These are phyloP conservation scores for Infundibulicybe gibba DNA, from an alignment of 768 basidiomycete species.

Conservation along the genomic window DNA sequence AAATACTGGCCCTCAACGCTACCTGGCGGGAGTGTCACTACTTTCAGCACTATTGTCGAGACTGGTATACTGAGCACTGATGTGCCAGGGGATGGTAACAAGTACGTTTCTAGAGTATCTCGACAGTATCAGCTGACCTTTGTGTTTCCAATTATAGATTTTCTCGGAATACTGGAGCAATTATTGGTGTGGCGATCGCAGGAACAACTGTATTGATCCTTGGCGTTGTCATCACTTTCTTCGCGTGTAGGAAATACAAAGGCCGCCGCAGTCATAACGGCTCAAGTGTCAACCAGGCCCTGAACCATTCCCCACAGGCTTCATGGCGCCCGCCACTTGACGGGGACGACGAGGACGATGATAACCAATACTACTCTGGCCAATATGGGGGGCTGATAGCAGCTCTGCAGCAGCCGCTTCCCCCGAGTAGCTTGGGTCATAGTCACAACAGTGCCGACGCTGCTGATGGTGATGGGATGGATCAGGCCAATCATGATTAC, in stretches of 20 bases:
- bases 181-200: conserved; percentile 32
- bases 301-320: not conserved
- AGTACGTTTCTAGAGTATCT: conserved; percentile 11
- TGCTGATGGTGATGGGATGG: conserved; percentile 8
- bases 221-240: conserved; percentile 25
- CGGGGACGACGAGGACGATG: conserved; percentile 25
- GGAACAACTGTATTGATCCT: conserved; percentile 21
- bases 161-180: conserved; percentile 31
- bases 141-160: conserved; percentile 20
- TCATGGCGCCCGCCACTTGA: conserved; percentile 28
- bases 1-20: conserved; percentile 13
- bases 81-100: conserved; percentile 13
- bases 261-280: conserved; percentile 6
- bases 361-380: conserved; percentile 10
- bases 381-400: conserved; percentile 3
- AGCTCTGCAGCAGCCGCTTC: conserved; percentile 8
- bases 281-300: not conserved
- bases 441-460: conserved; percentile 2
- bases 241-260: conserved; percentile 24
- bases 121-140: not conserved
- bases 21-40: conserved; percentile 11
- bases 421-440: conserved; percentile 9
- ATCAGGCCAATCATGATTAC: conserved; percentile 6
- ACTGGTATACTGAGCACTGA: conserved; percentile 29
- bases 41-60: conserved; percentile 15